Evolutionary conservation across 768 basidiomycete genomes (phyloP).

Genomic region (Daedaleopsis sinensis): DNA sequence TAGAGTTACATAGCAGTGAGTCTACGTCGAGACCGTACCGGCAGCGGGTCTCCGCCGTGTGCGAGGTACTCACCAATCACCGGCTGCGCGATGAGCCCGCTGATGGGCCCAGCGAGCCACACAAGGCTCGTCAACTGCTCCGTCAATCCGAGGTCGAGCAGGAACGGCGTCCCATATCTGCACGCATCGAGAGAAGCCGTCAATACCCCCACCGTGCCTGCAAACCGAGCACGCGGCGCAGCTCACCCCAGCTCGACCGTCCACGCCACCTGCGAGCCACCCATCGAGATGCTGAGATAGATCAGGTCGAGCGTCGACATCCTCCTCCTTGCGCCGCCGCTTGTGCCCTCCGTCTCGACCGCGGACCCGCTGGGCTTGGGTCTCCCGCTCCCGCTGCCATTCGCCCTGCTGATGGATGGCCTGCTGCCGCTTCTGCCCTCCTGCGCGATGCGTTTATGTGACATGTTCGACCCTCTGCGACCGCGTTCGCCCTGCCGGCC

Average conservation of each 20-base stretch:
- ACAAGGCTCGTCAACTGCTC: conserved; percentile 93
- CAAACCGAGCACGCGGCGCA: conserved; percentile 5
- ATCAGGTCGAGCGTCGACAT: conserved; percentile 52
- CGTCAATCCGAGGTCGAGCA: conserved; percentile 77
- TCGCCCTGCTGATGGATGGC: conserved; percentile 1
- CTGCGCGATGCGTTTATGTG: background rate
- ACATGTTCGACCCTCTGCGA: conserved; percentile 16
- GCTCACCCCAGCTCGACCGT: conserved; percentile 90
- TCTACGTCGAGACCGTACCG: background rate
- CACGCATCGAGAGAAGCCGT: conserved; percentile 3
- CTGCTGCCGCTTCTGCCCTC: conserved; percentile 6
- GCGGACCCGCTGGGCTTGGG: conserved; percentile 2
- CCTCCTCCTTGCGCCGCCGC: conserved; percentile 27
- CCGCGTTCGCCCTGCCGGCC: conserved; percentile 36
- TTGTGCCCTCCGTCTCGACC: background rate
- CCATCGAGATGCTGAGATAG: conserved; percentile 89
- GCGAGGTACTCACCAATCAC: conserved; percentile 75
- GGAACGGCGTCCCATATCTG: conserved; percentile 95
- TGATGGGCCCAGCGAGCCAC: conserved; percentile 95
- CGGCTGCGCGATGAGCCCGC: conserved; percentile 95
- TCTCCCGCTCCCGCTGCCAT: conserved; percentile 5
- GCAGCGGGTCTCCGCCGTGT: background rate
- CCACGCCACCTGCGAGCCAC: conserved; percentile 94
- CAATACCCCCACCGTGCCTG: background rate
- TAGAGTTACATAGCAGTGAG: conserved; percentile 31